A percentile compares a stretch with the other conserved stretches of the same genome.
Evolutionary conservation across 176 grass and related monocot species (phyloP).

Genomic region (Microstegium vimineum): DNA sequence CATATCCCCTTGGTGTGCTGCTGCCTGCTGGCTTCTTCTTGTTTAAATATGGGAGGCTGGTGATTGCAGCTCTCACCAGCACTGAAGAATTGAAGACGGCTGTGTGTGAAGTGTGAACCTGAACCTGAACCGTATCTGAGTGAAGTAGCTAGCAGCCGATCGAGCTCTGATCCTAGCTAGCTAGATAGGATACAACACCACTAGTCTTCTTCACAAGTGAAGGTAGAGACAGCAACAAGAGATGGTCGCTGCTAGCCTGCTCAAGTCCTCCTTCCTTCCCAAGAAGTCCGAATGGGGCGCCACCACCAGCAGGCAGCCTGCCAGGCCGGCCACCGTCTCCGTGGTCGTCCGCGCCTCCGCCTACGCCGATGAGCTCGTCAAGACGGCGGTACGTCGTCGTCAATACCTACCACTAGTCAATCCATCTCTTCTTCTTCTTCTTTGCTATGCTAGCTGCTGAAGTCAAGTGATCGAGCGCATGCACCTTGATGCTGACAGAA

Average conservation of each 20-base stretch:
- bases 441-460: background rate
- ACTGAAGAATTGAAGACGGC: conserved; percentile 17
- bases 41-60: conserved; percentile 32
- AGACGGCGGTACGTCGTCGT: conserved; percentile 65
- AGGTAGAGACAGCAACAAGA: background rate
- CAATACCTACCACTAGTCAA: background rate
- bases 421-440: background rate
- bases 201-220: background rate
- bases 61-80: conserved; percentile 23
- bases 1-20: conserved; percentile 40
- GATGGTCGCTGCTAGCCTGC: conserved; percentile 75
- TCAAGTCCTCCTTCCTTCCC: conserved; percentile 94
- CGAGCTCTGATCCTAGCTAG: background rate
- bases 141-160: background rate
- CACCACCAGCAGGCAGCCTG: background rate
- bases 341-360: conserved; percentile 71
- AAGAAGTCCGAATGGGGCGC: conserved; percentile 68
- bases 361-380: conserved; percentile 89
- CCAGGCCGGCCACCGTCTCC: conserved; percentile 39
- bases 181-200: background rate
- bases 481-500: too few species aligned
- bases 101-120: background rate
- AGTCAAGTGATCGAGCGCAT: too few species aligned
- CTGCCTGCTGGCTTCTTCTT: conserved; percentile 14
- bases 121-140: background rate